Base-by-base conservation (phyloP, 441 rosid genomes). In the Metrosideros polymorpha region DNA sequence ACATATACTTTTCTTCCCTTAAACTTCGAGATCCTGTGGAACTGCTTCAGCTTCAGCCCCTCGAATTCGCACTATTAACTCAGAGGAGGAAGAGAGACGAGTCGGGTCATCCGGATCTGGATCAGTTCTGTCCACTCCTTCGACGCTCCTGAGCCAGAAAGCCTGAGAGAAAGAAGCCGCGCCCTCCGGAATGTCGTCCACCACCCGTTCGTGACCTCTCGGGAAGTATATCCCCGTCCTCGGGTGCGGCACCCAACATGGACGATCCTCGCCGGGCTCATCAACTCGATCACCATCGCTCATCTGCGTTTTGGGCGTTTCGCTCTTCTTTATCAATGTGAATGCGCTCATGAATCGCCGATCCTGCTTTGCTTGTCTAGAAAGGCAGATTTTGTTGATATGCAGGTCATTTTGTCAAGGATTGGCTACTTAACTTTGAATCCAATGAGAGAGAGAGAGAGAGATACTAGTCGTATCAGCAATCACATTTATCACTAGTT, bases 161-260 rank as follows among this genome's bases (percentile, higher is more conserved):
- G 92, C 90, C 87, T 86, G 92, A 30, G 82, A 71, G 4, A 93
- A 89, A 52, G 93, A 91, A 43, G 96, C 95, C 18, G 97, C 94
- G 29, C 57, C 84, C 6, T 88, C 91, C 1, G 98, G 96, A 4
- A 96, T 92, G 82, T 90, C 98, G 3, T 93, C 92, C 93, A 95
- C 91, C 86, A 94, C 95, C 91, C 92, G 55, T 76, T 96, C 97
- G 5, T 94, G 95, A 32, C 99, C 98, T 86, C 88, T 84, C 1
- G 98, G 99, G 51, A 89, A 89, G 87, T 93, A 96, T 87, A 95
- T 94, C 84, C 97, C 99, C 10, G 93, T 93, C n/a, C 92, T 94
- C n/a, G 96, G 98, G 87, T 95, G 95, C 30, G 99, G 99, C 45
- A 91, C 86, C 98, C 99, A 95, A 13, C 56, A 85, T 9, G 88